Conservation (phyloP, 495 filamentous ascomycete species). For the Xylaria curta region DNA sequence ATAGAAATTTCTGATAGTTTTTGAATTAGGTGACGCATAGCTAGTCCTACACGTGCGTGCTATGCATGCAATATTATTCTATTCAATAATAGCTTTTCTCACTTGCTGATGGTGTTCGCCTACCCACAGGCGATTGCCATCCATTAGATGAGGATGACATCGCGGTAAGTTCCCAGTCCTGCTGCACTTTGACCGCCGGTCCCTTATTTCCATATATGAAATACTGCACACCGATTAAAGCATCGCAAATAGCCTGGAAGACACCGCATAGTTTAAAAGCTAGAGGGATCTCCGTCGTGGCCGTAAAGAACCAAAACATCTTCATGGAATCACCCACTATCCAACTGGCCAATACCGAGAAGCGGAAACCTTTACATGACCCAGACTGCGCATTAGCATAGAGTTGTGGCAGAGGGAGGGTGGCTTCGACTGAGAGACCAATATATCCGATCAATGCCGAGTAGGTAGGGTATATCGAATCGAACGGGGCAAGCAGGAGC, state of each 20-base stretch:
- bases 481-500: conserved; percentile 68
- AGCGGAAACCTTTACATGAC: conserved; percentile 87
- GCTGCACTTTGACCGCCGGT: conserved; percentile 36
- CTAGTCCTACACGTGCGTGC: not conserved
- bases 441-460: conserved; percentile 76
- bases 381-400: conserved; percentile 75
- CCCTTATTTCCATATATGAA: conserved; percentile 75
- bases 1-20: too few species aligned
- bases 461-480: conserved; percentile 66
- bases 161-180: conserved; percentile 33
- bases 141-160: conserved; percentile 37
- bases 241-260: conserved; percentile 88
- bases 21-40: not conserved
- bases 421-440: conserved; percentile 89
- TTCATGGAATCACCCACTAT: conserved; percentile 93
- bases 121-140: conserved; percentile 42
- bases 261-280: conserved; percentile 92
- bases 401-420: conserved; percentile 88
- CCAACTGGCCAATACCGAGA: conserved; percentile 88
- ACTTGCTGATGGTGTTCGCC: conserved; percentile 43
- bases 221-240: conserved; percentile 84
- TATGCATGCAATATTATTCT: conserved; percentile 4
- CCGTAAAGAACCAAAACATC: conserved; percentile 89
- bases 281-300: conserved; percentile 74
- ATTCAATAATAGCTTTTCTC: conserved; percentile 44